These are phyloP conservation scores for Fistulifera solaris DNA, from an alignment of 108 stramenopile species.

Conservation along the genomic window DNA sequence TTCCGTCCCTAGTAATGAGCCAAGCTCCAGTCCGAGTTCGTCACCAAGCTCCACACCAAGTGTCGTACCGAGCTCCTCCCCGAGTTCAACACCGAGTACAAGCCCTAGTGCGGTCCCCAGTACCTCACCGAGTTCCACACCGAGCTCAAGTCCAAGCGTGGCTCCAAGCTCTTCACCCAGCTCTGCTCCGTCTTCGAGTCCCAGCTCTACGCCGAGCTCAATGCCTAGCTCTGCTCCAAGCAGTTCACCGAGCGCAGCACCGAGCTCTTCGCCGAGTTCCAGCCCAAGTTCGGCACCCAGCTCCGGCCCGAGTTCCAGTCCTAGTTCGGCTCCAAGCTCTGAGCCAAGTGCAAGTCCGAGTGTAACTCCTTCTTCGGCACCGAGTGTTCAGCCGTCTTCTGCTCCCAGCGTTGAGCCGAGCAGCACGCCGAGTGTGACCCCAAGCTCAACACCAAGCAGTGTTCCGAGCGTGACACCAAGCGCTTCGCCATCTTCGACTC, in stretches of 20 bases:
- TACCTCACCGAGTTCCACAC: too few species aligned
- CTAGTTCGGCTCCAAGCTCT: not conserved
- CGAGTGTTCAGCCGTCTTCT: not conserved
- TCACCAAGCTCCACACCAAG: not conserved
- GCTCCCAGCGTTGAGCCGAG: too few species aligned
- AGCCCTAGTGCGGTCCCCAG: too few species aligned
- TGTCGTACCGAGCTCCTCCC: too few species aligned
- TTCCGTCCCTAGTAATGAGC: not conserved
- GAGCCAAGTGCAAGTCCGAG: too few species aligned
- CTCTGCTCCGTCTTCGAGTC: too few species aligned
- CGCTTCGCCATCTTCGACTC: not conserved
- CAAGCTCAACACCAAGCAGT: not conserved
- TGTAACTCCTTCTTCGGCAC: conserved; percentile 5
- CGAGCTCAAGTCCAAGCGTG: too few species aligned
- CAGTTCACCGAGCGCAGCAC: conserved; percentile 1
- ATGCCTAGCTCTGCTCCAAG: not conserved
- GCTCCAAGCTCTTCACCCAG: too few species aligned
- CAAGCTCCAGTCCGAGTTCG: conserved; percentile 3
- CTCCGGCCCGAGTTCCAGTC: conserved; percentile 1
- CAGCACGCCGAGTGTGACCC: not conserved
- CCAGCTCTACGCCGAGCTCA: too few species aligned
- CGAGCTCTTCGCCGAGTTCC: not conserved
- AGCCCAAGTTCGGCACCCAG: conserved; percentile 2
- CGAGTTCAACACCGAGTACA: too few species aligned
- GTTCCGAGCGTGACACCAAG: not conserved